These are phyloP conservation scores for Lagenaria siceraria DNA, from an alignment of 306 rosid genomes.

Conservation along the genomic window DNA sequence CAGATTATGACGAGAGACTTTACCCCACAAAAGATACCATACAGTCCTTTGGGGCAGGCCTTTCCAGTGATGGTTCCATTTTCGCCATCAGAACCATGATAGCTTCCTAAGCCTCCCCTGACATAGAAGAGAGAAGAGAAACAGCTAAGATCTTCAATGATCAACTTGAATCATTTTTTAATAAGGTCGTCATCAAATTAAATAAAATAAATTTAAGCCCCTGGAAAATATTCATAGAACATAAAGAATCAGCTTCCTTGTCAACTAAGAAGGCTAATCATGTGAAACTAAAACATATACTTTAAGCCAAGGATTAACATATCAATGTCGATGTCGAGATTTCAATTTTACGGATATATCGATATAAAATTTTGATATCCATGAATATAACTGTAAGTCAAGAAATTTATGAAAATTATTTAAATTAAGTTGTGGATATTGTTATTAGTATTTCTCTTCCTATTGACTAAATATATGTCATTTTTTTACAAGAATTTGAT, in stretches of 20 bases:
- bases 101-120: conserved; percentile 91
- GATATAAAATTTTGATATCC: too few species aligned
- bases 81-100: conserved; percentile 66
- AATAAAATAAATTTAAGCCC: background rate
- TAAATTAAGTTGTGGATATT: too few species aligned
- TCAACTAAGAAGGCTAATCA: background rate
- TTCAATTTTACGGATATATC: too few species aligned
- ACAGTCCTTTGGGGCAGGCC: conserved; percentile 82
- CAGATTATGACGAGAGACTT: background rate
- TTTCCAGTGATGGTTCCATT: conserved; percentile 74
- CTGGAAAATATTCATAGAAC: background rate
- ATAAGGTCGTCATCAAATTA: background rate
- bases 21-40: conserved; percentile 89
- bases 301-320: too few species aligned
- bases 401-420: too few species aligned
- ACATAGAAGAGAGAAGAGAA: conserved; percentile 1
- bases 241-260: background rate
- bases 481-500: too few species aligned
- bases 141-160: too few species aligned
- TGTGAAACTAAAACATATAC: background rate
- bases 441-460: too few species aligned
- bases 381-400: too few species aligned
- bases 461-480: too few species aligned
- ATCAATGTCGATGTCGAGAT: too few species aligned
- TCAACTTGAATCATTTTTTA: too few species aligned